Conservation (phyloP, 371 early-diverging fungal species). For the Mucor lusitanicus region DNA sequence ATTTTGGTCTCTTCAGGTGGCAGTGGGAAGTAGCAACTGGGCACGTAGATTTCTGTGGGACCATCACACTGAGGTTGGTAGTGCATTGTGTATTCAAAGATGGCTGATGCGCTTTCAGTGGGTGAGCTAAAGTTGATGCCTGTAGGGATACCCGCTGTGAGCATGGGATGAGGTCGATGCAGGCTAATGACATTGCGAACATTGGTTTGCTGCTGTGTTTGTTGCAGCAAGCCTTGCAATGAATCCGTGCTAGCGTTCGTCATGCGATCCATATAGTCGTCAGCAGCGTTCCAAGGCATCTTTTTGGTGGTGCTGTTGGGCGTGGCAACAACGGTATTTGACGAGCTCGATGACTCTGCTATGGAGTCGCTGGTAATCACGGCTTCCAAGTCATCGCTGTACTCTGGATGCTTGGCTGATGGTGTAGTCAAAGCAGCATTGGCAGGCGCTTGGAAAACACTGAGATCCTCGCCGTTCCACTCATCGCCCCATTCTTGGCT, state of each 20-base stretch:
- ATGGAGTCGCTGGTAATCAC: not conserved
- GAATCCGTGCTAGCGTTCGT: slow-evolving; percentile 6
- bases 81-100: slow-evolving; percentile 20
- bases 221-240: not conserved
- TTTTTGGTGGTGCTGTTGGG: not conserved
- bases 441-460: slow-evolving; percentile 38
- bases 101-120: slow-evolving; percentile 22
- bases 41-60: slow-evolving; percentile 25
- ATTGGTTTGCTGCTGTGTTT: slow-evolving; percentile 13
- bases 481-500: slow-evolving; percentile 61
- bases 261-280: slow-evolving; percentile 1
- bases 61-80: not conserved
- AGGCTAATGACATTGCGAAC: slow-evolving; percentile 33
- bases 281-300: not conserved
- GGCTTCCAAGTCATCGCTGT: not conserved
- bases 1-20: slow-evolving; percentile 15
- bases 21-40: slow-evolving; percentile 20
- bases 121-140: slow-evolving; percentile 32
- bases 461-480: slow-evolving; percentile 79
- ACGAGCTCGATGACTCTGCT: not conserved
- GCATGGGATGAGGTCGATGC: slow-evolving; percentile 39
- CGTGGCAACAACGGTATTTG: not conserved
- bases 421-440: not conserved
- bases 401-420: not conserved
- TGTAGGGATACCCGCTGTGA: slow-evolving; percentile 37